Evolutionary conservation across 169 alveolate species (phyloP), one percentile per base, ranked within the genome.

Genomic region (Eimeria praecox): DNA sequence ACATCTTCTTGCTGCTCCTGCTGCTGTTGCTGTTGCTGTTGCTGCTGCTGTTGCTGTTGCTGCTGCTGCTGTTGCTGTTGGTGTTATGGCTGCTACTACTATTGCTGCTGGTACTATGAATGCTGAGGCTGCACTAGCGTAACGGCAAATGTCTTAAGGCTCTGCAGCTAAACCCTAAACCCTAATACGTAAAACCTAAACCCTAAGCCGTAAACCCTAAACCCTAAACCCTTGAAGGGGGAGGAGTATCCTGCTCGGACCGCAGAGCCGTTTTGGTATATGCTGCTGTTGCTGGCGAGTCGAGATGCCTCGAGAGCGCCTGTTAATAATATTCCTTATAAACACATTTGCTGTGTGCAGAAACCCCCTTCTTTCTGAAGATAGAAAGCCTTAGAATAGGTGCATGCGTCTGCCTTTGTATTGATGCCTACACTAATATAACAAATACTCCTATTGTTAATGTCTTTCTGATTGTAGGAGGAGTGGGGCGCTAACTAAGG

Each of bases 21-120:
- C 71, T 46, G 90, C 90, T 44, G 49, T 27, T 82, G 71, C 71
- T 52, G 27, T 62, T 49, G 71, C 73, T 82, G 90, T 49, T 82
- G 49, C 73, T 35, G 35, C 18, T 49, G 5, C 9, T 82, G 73
- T 46, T 46, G 20, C 62, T 30, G 62, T 73, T 82, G 62, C 83
- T 12, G 12, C 22, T 9, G 83, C 83, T 10, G 64, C 30, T 35
- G 56, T 18, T 8, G 56, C 56, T 77, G 62, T 30, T 69, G 85
- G 56, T 71, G 49, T 22, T 71, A 30, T 27, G 27, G 46, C 82
- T 71, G 82, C 20, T n/a, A 30, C 69, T 59, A 22, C 30, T 1
- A 22, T 9, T 22, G n/a, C 69, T 5, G 20, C 12, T 4, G 69
- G 30, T 20, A 59, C 69, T 56, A 64, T 40, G 75, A 22, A 27